These are phyloP conservation scores for Suillus variegatus DNA, from an alignment of 768 basidiomycete genomes.

Conservation along the genomic window DNA sequence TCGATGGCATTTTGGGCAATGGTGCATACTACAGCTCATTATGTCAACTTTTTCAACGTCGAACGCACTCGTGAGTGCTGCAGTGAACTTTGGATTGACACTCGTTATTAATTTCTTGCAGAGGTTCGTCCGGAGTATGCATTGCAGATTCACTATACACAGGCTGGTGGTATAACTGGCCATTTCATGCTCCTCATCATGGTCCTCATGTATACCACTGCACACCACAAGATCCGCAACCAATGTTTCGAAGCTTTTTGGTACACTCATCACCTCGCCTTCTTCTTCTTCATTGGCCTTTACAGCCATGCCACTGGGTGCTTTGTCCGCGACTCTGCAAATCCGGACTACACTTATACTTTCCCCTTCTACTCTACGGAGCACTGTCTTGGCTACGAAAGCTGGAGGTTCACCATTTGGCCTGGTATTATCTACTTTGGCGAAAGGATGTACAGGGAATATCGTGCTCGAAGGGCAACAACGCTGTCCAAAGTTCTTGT, in stretches of 20 bases:
- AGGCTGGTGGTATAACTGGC: constrained; percentile 90
- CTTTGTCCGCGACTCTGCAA: constrained; percentile 85
- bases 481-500: constrained; percentile 83
- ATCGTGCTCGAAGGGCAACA: constrained; percentile 77
- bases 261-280: constrained; percentile 94
- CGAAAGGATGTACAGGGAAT: constrained; percentile 83
- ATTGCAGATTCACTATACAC: constrained; percentile 83
- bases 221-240: constrained; percentile 82
- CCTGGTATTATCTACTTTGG: constrained; percentile 87
- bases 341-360: constrained; percentile 63
- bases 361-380: constrained; percentile 90
- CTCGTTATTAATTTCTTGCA: constrained; percentile 28
- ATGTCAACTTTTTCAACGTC: constrained; percentile 91
- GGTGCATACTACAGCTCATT: constrained; percentile 93
- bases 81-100: neutral
- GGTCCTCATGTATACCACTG: constrained; percentile 90
- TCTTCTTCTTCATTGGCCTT: constrained; percentile 91
- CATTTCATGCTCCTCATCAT: constrained; percentile 96
- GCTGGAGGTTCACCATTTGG: constrained; percentile 93
- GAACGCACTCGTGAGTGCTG: constrained; percentile 73
- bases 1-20: constrained; percentile 91
- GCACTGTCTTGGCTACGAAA: constrained; percentile 90
- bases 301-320: constrained; percentile 92
- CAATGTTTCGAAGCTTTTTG: constrained; percentile 96
- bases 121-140: constrained; percentile 82